Evolutionary conservation across 2,329 filamentous ascomycete species (phyloP), one percentile per base, ranked within the genome.

Genomic region (Ascochyta lentis): DNA sequence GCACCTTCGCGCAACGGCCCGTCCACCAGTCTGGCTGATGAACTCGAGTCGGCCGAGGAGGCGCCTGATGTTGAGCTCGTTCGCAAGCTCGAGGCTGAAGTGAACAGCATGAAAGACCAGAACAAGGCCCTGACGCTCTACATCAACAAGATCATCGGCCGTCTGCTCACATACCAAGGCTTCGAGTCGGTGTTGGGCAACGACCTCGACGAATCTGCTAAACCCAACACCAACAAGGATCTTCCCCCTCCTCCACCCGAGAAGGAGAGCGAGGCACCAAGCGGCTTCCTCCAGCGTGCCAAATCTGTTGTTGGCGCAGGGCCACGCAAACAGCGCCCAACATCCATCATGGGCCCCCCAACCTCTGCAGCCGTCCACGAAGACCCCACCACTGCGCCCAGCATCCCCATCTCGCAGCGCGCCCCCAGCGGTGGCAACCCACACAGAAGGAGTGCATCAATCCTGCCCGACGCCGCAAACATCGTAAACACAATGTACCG

Each of bases 101-200:
- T 95, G 64, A 92, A 90, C 76, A 83, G 85, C 8, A 81, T 91
- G 66, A 94, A 91, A 78, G 94, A 96, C 74, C 89, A 96, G 80
- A 98, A 99, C 82, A 98, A 98, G 81, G 95, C 95, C 27, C 82
- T 99, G 66, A 96, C 92, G 23, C 82, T 98, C 63, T 99, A 99
- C 80, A 97, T 99, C 81, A 96, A 98, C 84, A 96, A 95, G 80
- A 98, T 99, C 75, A 96, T 99, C 74, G 95, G 95, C 75, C 90
- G 95, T 53, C 86, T 99, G 40, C 84, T 99, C 59, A 90, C 96
- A 72, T 91, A 97, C 77, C 90, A 96, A 70, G 93, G 96, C 65
- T 98, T 96, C 65, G 94, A 99, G 78, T 88, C 91, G 59, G 96
- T 98, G 58, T 83, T 97, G 37, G 92, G 96, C 73, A 90, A 91